Base-by-base conservation (phyloP, 2,329 filamentous ascomycete species). In the Boeremia lycopersici region DNA sequence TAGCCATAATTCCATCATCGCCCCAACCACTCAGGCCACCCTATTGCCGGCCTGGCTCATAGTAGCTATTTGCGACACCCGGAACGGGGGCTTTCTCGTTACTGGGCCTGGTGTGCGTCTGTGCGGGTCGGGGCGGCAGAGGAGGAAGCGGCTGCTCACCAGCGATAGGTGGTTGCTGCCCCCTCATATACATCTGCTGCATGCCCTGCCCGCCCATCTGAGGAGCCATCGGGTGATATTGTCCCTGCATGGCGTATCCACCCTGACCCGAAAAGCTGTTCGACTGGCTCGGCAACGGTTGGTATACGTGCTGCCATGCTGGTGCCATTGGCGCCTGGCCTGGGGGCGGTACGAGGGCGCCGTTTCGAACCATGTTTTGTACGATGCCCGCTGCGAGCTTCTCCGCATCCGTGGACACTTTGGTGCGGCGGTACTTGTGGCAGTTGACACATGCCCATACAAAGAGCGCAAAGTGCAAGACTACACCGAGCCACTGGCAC, bases 361-460 rank as follows among this genome's bases (percentile, higher is more conserved):
- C 72, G 30, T 48, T 64, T 19, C 56, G 55, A 6, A 74, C 67
- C 70, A 74, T 73, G 3, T 64, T 72, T 62, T 69, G 66, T 23
- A 74, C 67, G 17, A 74, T 74, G 2, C 64, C 61, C 0, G 68
- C 67, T 1, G 71, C 72, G 15, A 72, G 17, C 36, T 68, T 68
- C 58, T 74, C 71, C 1, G 71, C 70, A 11, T 72, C 69, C 25
- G 64, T 72, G 51, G 57, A 60, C 0, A 64, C 59, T 13, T 61
- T 65, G n/a, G 47, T 41, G n/a, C 46, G 57, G 10, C 68, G 69
- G 25, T 69, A 46, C 5, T 48, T 51, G 39, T 70, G 55, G 13
- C 70, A 72, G 41, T 76, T 74, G 7, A 75, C 67, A 30, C 74
- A 76, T 0, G 74, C 74, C 71, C 73, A 75, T 10, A 75, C 57